phyloP scores from a whole-genome alignment of 306 rosid genomes.

The Vigna angularis region DNA sequence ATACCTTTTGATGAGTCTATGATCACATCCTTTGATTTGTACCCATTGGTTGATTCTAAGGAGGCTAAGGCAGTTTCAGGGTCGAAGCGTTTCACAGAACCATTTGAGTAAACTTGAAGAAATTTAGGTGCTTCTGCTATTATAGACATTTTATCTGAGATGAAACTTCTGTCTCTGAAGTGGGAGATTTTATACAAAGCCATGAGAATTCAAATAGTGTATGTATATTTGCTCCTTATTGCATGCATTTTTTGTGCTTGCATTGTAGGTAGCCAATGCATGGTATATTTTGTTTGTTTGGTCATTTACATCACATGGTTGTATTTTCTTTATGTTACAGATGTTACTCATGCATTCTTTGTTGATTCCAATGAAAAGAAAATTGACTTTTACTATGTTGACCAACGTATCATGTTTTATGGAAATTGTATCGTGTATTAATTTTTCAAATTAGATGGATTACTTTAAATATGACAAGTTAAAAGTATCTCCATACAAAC shows the following conservation, averaged over 20 bases:
- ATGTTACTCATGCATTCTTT: not conserved
- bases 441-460: too few relatives aligned
- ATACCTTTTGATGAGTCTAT: conserved; percentile 64
- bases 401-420: too few relatives aligned
- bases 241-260: conserved; percentile 13
- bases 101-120: conserved; percentile 72
- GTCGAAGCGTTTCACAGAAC: conserved; percentile 68
- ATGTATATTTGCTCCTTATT: not conserved
- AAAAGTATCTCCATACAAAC: too few relatives aligned
- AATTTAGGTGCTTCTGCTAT: conserved; percentile 68
- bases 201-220: not conserved
- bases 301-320: conserved; percentile 52
- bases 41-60: conserved; percentile 45
- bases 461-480: too few relatives aligned
- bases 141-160: conserved; percentile 54
- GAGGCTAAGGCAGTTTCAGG: conserved; percentile 56
- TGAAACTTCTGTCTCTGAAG: not conserved
- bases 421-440: too few relatives aligned
- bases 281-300: conserved; percentile 44
- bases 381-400: not conserved
- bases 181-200: not conserved
- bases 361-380: not conserved
- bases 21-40: conserved; percentile 67
- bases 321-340: not conserved
- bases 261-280: conserved; percentile 18